Evolutionary conservation across 116 monocot genomes (phyloP).

Genomic region (Cymodocea nodosa): DNA sequence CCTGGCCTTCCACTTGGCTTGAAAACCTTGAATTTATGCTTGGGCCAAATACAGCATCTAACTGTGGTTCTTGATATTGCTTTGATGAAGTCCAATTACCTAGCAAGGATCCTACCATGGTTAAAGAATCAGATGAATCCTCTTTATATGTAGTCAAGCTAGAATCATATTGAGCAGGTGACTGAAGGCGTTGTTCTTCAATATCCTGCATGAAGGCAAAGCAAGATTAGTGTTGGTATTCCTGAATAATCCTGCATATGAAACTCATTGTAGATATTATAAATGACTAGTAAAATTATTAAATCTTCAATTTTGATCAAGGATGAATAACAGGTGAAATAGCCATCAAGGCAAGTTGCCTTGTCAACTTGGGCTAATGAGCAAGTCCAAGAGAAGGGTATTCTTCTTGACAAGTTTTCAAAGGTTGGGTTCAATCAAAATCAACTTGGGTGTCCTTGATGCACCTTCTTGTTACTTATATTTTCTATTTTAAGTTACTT

Average conservation of each 20-base stretch:
- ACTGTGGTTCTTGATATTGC: constrained; percentile 16
- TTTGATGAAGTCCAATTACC: constrained; percentile 14
- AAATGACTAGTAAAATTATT: too few species aligned
- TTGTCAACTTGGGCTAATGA: too few species aligned
- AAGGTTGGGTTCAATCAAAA: too few species aligned
- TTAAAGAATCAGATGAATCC: constrained; percentile 13
- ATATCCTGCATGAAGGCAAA: constrained; percentile 26
- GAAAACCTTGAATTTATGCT: constrained; percentile 19
- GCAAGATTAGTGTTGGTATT: neutral
- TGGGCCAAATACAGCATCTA: neutral
- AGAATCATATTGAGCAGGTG: constrained; percentile 18
- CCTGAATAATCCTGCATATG: neutral
- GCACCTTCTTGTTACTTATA: too few species aligned
- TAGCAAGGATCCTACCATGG: constrained; percentile 5
- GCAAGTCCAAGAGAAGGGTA: too few species aligned
- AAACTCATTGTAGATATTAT: too few species aligned
- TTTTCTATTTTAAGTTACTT: too few species aligned
- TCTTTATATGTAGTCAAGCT: constrained; percentile 21
- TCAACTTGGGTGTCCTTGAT: too few species aligned
- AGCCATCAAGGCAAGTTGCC: too few species aligned
- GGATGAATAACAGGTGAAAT: too few species aligned
- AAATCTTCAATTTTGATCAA: too few species aligned
- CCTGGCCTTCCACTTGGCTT: constrained; percentile 13
- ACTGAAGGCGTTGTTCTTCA: constrained; percentile 24
- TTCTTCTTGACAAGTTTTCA: too few species aligned